These are phyloP conservation scores for Curvularia lunata DNA, from an alignment of 2,329 filamentous ascomycete species.

Conservation along the genomic window DNA sequence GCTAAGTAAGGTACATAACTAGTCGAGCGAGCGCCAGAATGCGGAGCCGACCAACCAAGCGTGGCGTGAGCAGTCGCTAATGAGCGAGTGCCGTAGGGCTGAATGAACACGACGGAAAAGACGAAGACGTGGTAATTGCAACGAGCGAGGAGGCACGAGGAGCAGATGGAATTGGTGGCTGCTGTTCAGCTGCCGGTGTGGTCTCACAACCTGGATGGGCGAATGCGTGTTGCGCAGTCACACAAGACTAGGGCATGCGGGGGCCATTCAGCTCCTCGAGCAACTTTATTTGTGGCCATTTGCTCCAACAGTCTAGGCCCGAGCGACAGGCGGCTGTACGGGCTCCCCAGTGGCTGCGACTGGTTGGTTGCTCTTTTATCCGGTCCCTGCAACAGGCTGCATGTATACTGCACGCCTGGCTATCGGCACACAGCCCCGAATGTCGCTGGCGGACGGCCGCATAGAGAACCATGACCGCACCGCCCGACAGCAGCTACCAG, in stretches of 20 bases:
- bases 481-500: constrained; percentile 1
- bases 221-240: constrained; percentile 22
- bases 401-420: constrained; percentile 18
- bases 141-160: constrained; percentile 14
- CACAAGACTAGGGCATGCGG: constrained; percentile 27
- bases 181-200: constrained; percentile 26
- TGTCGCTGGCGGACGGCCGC: constrained; percentile 13
- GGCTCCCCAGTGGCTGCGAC: constrained; percentile 3
- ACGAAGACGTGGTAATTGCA: not conserved
- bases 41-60: constrained; percentile 14
- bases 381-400: constrained; percentile 22
- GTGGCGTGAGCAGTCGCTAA: constrained; percentile 15
- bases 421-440: constrained; percentile 10
- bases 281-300: constrained; percentile 18
- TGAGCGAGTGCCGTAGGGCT: constrained; percentile 7
- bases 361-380: constrained; percentile 16
- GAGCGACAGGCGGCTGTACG: constrained; percentile 13
- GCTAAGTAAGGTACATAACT: constrained; percentile 8
- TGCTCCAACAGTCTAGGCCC: constrained; percentile 18
- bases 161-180: constrained; percentile 17
- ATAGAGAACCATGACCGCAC: constrained; percentile 11
- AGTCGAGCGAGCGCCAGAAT: constrained; percentile 7
- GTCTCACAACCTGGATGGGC: constrained; percentile 7
- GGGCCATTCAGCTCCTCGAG: constrained; percentile 25
- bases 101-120: constrained; percentile 9